Conservation (phyloP, 2,329 filamentous ascomycete genomes). For the Rutstroemia sp. region DNA sequence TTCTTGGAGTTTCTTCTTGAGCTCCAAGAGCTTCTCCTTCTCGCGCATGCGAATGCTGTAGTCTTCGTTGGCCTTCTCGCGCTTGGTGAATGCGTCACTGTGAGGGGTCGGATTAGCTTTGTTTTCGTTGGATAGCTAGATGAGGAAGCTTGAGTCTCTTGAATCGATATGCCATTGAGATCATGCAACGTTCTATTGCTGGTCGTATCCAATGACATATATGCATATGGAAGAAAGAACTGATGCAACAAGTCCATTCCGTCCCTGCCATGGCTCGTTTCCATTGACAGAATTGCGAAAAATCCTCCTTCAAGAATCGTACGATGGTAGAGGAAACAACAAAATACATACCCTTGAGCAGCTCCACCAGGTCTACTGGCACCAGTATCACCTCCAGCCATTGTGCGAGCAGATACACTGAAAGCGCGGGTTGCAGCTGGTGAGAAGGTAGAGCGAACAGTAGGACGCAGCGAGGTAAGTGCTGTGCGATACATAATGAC, state of each 20-base stretch:
- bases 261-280: background rate
- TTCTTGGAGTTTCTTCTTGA: conserved; percentile 65
- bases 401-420: conserved; percentile 33
- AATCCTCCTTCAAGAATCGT: background rate
- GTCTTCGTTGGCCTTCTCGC: conserved; percentile 60
- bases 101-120: conserved; percentile 15
- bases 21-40: conserved; percentile 51
- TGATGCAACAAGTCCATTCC: too few relatives aligned
- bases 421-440: conserved; percentile 48
- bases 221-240: too few relatives aligned
- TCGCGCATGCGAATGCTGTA: conserved; percentile 10
- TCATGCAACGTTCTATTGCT: too few relatives aligned
- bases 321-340: background rate
- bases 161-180: too few relatives aligned
- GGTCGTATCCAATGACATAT: too few relatives aligned
- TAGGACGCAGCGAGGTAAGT: conserved; percentile 39
- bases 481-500: conserved; percentile 58
- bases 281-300: background rate
- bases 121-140: too few relatives aligned
- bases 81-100: conserved; percentile 88
- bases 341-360: conserved; percentile 17
- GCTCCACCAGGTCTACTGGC: conserved; percentile 17
- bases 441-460: conserved; percentile 38
- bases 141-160: too few relatives aligned
- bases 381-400: conserved; percentile 57